These are phyloP conservation scores for Sonneratia caseolaris DNA, from an alignment of 345 rosid species.

Conservation along the genomic window DNA sequence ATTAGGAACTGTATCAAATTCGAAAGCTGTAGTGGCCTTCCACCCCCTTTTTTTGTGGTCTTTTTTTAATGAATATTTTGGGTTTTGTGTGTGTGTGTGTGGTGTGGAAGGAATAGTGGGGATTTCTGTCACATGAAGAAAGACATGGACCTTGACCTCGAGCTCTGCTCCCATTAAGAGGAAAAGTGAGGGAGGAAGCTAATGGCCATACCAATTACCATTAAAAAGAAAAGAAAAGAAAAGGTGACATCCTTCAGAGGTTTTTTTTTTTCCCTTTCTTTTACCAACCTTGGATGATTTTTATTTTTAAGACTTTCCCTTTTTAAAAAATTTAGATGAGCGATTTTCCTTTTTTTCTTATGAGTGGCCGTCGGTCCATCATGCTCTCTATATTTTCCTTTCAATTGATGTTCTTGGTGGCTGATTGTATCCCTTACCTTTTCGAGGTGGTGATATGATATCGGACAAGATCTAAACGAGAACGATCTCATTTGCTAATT, in stretches of 20 bases:
- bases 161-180: constrained; percentile 40
- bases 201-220: not conserved
- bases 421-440: not conserved
- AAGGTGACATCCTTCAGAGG: constrained; percentile 6
- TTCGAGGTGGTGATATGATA: not conserved
- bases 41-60: not conserved
- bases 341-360: not conserved
- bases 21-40: constrained; percentile 8
- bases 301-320: not conserved
- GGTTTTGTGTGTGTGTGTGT: not conserved
- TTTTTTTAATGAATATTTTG: not conserved
- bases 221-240: not conserved
- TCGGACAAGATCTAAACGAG: not conserved
- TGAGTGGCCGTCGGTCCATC: not conserved
- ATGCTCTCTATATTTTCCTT: too few relatives aligned
- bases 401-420: not conserved
- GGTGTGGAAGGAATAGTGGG: constrained; percentile 5
- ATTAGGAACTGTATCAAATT: too few relatives aligned
- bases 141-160: constrained; percentile 18
- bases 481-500: not conserved
- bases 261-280: not conserved
- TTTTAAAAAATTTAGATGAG: not conserved
- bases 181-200: constrained; percentile 9
- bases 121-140: constrained; percentile 7
- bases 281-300: not conserved